These are phyloP conservation scores for Lepidium africanum DNA, from an alignment of 345 rosid genomes.

Conservation along the genomic window DNA sequence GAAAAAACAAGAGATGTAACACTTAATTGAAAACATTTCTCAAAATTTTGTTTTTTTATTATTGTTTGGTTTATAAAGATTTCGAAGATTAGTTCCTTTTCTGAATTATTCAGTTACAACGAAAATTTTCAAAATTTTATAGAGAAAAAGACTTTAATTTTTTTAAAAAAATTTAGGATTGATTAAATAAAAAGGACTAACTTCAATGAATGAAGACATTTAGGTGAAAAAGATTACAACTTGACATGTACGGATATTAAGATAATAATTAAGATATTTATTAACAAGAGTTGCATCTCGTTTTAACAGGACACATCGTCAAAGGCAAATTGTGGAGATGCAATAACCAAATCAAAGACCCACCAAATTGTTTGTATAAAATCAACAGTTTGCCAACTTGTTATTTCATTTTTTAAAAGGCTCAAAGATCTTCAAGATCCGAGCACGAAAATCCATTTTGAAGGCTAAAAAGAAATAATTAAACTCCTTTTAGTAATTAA, in stretches of 20 bases:
- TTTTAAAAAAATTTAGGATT: not conserved
- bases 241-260: not conserved
- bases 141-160: not conserved
- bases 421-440: conserved; percentile 12
- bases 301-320: conserved; percentile 11
- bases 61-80: too few relatives aligned
- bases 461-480: not conserved
- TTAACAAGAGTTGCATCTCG: conserved; percentile 8
- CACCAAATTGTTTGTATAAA: not conserved
- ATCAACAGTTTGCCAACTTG: conserved; percentile 25
- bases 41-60: too few relatives aligned
- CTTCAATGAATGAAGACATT: not conserved
- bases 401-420: not conserved
- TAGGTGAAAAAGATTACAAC: not conserved
- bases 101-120: too few relatives aligned
- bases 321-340: conserved; percentile 10
- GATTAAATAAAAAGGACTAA: not conserved
- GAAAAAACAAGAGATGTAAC: too few relatives aligned
- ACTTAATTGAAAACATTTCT: too few relatives aligned
- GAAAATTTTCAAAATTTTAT: not conserved
- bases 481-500: not conserved
- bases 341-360: conserved; percentile 14
- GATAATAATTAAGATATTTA: not conserved
- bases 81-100: too few relatives aligned
- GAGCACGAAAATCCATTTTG: conserved; percentile 16